Conservation (phyloP, 495 filamentous ascomycete genomes). For the Neurospora terricola region DNA sequence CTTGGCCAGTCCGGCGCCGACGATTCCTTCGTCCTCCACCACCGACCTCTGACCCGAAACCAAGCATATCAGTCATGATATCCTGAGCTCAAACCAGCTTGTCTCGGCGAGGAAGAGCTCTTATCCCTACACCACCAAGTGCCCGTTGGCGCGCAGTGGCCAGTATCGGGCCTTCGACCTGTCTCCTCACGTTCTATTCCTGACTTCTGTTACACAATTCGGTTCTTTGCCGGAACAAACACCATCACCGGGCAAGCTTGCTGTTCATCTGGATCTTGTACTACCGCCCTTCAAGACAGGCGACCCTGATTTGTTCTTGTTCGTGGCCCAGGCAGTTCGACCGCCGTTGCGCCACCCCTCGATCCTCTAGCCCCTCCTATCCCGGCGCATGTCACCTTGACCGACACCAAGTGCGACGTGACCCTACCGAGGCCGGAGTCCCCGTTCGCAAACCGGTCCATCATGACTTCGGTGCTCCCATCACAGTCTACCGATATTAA, state of each 20-base stretch:
- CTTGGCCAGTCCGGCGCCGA: background rate
- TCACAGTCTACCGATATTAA: slow-evolving; percentile 32
- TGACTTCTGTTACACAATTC: background rate
- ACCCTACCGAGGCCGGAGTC: slow-evolving; percentile 5
- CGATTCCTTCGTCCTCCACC: background rate
- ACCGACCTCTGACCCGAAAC: slow-evolving; percentile 2
- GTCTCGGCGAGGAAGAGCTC: slow-evolving; percentile 19
- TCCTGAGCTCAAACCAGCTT: slow-evolving; percentile 20
- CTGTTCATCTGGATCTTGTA: background rate
- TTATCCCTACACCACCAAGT: slow-evolving; percentile 5
- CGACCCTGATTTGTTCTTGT: slow-evolving; percentile 14
- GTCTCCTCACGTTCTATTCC: background rate
- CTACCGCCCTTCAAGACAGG: slow-evolving; percentile 1
- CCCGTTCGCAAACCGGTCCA: slow-evolving; percentile 20
- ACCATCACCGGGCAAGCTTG: background rate
- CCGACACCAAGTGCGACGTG: slow-evolving; percentile 7
- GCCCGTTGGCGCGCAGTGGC: slow-evolving; percentile 5
- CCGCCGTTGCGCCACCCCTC: slow-evolving; percentile 10
- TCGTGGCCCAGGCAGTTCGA: slow-evolving; percentile 6
- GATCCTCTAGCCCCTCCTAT: slow-evolving; percentile 1
- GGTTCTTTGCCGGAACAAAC: background rate
- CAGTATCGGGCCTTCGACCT: background rate
- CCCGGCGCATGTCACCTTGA: slow-evolving; percentile 15
- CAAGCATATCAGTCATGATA: slow-evolving; percentile 22
- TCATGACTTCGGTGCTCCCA: slow-evolving; percentile 39